Evolutionary conservation across 2,329 filamentous ascomycete genomes (phyloP).

Genomic region (Sarocladiaceae sp.): DNA sequence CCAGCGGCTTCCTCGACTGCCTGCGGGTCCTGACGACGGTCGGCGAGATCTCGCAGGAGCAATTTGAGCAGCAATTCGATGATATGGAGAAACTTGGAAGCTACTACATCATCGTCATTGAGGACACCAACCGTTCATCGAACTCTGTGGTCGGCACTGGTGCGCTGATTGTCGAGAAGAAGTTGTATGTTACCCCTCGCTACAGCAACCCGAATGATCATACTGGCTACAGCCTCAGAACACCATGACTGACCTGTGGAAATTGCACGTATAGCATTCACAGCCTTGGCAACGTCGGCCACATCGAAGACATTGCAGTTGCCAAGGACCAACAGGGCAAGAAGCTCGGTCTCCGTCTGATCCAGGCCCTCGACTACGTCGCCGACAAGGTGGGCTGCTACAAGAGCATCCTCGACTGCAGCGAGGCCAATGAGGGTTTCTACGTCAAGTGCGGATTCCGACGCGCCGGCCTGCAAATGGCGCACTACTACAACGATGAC

Average conservation of each 20-base stretch:
- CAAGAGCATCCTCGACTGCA: slow-evolving; percentile 95
- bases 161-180: slow-evolving; percentile 84
- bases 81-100: slow-evolving; percentile 70
- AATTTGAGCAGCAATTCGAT: slow-evolving; percentile 74
- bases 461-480: slow-evolving; percentile 90
- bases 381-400: slow-evolving; percentile 89
- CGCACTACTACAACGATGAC: slow-evolving; percentile 73
- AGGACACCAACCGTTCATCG: slow-evolving; percentile 55
- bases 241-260: too few relatives aligned
- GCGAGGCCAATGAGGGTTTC: slow-evolving; percentile 92
- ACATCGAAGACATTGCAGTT: slow-evolving; percentile 97
- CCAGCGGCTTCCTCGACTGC: slow-evolving; percentile 81
- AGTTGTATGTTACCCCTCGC: slow-evolving; percentile 67
- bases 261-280: slow-evolving; percentile 57
- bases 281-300: slow-evolving; percentile 74
- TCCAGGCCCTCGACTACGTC: slow-evolving; percentile 86
- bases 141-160: slow-evolving; percentile 80
- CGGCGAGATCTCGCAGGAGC: slow-evolving; percentile 70
- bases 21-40: slow-evolving; percentile 88
- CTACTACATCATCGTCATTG: slow-evolving; percentile 84
- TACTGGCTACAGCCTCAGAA: too few relatives aligned
- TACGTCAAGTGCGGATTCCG: slow-evolving; percentile 97
- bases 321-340: slow-evolving; percentile 94
- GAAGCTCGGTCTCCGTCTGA: slow-evolving; percentile 87
- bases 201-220: too few relatives aligned